A percentile compares a stretch with the other conserved stretches of the same genome.
Evolutionary conservation across 139 green algal genomes (phyloP).

Genomic region (Parachlorella kessleri): DNA sequence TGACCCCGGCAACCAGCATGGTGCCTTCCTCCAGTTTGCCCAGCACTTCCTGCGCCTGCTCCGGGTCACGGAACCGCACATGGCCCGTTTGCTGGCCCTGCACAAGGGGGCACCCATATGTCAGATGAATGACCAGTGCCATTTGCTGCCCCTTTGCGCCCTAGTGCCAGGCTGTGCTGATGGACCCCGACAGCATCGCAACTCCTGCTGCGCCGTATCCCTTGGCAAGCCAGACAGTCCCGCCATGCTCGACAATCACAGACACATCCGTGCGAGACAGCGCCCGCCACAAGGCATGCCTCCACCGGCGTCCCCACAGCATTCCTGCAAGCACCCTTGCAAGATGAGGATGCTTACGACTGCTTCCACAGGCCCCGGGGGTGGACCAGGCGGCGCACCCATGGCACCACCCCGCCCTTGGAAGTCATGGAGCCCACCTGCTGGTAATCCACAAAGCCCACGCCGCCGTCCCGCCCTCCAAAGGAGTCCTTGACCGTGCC

Average conservation of each 20-base stretch:
- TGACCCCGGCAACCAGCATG: conserved; percentile 45
- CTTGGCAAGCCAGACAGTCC: not conserved
- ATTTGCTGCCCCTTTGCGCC: not conserved
- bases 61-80: conserved; percentile 49
- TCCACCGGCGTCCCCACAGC: too few relatives aligned
- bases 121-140: not conserved
- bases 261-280: too few relatives aligned
- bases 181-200: not conserved
- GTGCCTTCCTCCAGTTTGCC: conserved; percentile 44
- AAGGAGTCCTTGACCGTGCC: conserved; percentile 50
- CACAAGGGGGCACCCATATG: not conserved
- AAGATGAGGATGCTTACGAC: too few relatives aligned
- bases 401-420: too few relatives aligned
- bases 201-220: not conserved
- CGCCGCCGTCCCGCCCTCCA: conserved; percentile 47
- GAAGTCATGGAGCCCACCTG: too few relatives aligned
- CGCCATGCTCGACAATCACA: too few relatives aligned
- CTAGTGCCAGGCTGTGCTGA: not conserved
- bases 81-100: conserved; percentile 50
- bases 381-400: too few relatives aligned
- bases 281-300: too few relatives aligned
- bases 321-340: too few relatives aligned
- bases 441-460: conserved; percentile 58
- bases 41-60: conserved; percentile 35
- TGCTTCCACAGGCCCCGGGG: too few relatives aligned